phyloP scores from a whole-genome alignment of 2,329 filamentous ascomycete species.

The Colletotrichum cuscutae region DNA sequence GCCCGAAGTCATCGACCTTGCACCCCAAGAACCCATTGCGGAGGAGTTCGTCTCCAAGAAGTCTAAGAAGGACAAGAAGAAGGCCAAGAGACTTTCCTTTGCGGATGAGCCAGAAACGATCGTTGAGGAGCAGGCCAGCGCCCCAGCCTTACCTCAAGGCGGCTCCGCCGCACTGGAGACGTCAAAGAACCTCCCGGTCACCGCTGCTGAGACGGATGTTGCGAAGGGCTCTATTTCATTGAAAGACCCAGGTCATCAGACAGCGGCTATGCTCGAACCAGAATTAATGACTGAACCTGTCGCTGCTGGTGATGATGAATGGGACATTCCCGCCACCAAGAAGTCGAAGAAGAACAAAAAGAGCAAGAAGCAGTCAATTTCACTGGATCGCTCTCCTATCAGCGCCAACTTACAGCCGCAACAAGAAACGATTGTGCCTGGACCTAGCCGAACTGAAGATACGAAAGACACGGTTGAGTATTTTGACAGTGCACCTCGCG shows the following conservation, averaged over 20 bases:
- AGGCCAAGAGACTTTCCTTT: conserved; percentile 36
- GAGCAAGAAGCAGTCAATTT: conserved; percentile 40
- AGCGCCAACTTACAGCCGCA: neutral
- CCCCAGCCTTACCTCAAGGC: neutral
- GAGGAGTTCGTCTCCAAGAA: conserved; percentile 31
- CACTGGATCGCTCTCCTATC: neutral
- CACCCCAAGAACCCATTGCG: neutral
- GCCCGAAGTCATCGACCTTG: neutral
- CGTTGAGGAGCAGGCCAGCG: neutral
- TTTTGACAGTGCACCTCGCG: conserved; percentile 11
- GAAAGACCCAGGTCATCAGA: conserved; percentile 39
- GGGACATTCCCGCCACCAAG: conserved; percentile 19
- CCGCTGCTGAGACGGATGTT: neutral
- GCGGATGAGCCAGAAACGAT: neutral
- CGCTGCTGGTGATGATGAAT: conserved; percentile 21
- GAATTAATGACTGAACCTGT: neutral
- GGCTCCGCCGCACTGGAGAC: neutral
- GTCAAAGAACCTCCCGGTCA: neutral
- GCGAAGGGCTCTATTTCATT: neutral
- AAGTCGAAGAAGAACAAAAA: conserved; percentile 42
- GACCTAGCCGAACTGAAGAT: neutral
- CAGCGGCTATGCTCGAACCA: neutral
- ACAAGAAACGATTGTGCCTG: neutral
- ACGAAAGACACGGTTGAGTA: neutral
- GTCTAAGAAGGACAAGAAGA: conserved; percentile 41